Percentiles rank a stretch among this genome's conserved stretches.
phyloP scores from a whole-genome alignment of 345 rosid species.

The Populus simonii region DNA sequence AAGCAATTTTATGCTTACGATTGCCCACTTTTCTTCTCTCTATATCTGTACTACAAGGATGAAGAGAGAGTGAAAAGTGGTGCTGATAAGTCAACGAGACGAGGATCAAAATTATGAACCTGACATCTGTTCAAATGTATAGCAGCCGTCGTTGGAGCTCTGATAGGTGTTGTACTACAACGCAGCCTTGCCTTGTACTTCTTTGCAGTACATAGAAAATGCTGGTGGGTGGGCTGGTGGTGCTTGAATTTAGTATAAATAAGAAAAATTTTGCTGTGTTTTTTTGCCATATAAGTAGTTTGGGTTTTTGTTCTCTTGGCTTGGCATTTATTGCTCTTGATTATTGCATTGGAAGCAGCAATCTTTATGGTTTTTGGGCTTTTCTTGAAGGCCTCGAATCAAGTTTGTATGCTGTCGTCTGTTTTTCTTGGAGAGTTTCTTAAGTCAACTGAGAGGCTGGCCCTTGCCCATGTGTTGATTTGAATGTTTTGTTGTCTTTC shows the following conservation, averaged over 20 bases:
- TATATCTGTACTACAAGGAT: too few species aligned
- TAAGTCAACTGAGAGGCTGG: background rate
- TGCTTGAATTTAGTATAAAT: too few species aligned
- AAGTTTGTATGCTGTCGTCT: background rate
- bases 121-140: conserved; percentile 6
- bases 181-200: conserved; percentile 18
- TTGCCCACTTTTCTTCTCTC: background rate
- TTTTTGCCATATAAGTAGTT: too few species aligned
- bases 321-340: background rate
- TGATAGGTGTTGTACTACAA: conserved; percentile 33
- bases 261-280: too few species aligned
- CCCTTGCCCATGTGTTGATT: background rate
- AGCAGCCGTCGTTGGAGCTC: background rate
- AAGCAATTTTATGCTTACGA: background rate
- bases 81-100: background rate
- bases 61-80: background rate
- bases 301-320: background rate
- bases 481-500: background rate
- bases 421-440: background rate
- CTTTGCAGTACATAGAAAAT: conserved; percentile 38
- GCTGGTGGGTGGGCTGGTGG: too few species aligned
- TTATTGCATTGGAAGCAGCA: background rate
- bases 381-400: background rate
- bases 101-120: conserved; percentile 12
- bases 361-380: background rate